A percentile compares a stretch with the other conserved stretches of the same genome.
Conservation (phyloP, 176 grass and related monocot species). For the Miscanthus lutarioriparius region DNA sequence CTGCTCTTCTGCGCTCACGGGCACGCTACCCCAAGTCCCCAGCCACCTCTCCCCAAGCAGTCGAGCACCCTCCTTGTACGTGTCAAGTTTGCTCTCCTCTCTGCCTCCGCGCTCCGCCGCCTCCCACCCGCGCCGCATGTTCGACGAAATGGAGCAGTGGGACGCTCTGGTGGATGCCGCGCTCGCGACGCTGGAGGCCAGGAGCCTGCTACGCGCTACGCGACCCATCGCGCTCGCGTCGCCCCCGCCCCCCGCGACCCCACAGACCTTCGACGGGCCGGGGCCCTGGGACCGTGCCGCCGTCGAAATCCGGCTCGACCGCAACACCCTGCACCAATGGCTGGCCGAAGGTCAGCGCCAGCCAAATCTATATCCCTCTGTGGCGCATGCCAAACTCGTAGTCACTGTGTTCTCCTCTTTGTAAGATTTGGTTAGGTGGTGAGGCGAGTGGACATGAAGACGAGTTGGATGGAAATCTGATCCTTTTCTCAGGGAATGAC, state of each 20-base stretch:
- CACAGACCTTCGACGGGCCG: constrained; percentile 43
- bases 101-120: neutral
- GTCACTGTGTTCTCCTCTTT: neutral
- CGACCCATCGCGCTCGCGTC: constrained; percentile 51
- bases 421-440: constrained; percentile 46
- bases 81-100: neutral
- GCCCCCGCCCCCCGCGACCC: neutral
- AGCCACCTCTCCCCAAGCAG: too few species aligned
- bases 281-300: constrained; percentile 68
- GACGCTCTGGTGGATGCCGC: constrained; percentile 58
- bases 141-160: constrained; percentile 67
- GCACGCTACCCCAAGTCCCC: too few species aligned
- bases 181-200: constrained; percentile 53
- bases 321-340: constrained; percentile 62
- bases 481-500: constrained; percentile 88
- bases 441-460: constrained; percentile 35
- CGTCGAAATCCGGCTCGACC: constrained; percentile 63
- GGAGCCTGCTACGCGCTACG: constrained; percentile 61
- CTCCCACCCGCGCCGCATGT: constrained; percentile 2
- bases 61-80: neutral
- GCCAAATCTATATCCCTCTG: neutral
- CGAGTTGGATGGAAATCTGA: constrained; percentile 41
- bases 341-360: constrained; percentile 53
- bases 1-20: too few species aligned
- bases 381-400: neutral